phyloP scores from a whole-genome alignment of 257 asterid genomes.

The Solanum etuberosum region DNA sequence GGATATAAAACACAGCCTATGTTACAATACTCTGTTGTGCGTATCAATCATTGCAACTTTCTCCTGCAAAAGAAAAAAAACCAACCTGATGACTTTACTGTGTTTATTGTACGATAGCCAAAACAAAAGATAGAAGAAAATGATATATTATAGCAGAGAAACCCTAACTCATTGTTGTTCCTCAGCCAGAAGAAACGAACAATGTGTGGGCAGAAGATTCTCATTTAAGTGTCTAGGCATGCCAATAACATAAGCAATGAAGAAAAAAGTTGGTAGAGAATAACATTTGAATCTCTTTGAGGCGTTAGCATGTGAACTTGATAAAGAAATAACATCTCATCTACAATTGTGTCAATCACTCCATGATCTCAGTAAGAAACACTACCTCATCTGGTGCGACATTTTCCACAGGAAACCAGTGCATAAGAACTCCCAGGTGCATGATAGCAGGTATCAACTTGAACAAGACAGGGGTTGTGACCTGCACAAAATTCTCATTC shows the following conservation, averaged over 20 bases:
- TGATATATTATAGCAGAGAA: neutral
- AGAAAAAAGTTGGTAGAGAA: neutral
- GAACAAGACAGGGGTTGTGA: conserved; percentile 83
- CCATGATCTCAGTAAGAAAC: neutral
- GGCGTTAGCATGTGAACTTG: neutral
- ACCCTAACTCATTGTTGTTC: neutral
- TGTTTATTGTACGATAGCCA: neutral
- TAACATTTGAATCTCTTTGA: neutral
- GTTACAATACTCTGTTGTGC: conserved; percentile 19
- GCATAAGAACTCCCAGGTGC: conserved; percentile 79
- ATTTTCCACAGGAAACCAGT: conserved; percentile 75
- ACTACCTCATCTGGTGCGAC: conserved; percentile 45
- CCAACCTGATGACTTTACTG: neutral
- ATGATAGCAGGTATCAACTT: conserved; percentile 69
- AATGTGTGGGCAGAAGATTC: neutral
- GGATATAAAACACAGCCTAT: neutral
- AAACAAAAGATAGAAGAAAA: neutral
- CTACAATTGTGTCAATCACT: neutral
- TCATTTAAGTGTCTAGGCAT: neutral
- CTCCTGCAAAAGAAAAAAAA: conserved; percentile 40
- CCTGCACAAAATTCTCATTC: conserved; percentile 32
- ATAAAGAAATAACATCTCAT: neutral
- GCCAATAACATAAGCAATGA: neutral
- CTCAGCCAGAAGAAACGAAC: neutral
- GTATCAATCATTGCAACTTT: conserved; percentile 43